Evolutionary conservation across 306 rosid species (phyloP).

Genomic region (Aeschynomene evenia): DNA sequence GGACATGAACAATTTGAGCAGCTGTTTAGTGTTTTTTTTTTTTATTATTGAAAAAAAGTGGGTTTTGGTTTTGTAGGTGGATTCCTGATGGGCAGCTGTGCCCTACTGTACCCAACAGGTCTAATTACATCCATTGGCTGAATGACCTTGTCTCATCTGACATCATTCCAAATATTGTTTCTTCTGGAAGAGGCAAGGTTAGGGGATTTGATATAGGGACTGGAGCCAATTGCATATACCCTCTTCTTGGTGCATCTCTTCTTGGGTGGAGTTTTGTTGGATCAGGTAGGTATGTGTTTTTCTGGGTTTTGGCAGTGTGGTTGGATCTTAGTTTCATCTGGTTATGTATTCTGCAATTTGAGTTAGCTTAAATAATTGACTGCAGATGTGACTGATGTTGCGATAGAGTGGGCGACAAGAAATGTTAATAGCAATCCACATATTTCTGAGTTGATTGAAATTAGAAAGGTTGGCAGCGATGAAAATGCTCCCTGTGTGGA

Average conservation of each 20-base stretch:
- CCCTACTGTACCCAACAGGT: conserved; percentile 92
- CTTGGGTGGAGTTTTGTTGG: conserved; percentile 86
- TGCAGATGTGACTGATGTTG: conserved; percentile 82
- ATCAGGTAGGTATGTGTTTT: conserved; percentile 51
- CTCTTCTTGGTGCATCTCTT: conserved; percentile 92
- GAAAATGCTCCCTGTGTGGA: conserved; percentile 21
- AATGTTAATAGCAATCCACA: conserved; percentile 68
- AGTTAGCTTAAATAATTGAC: conserved; percentile 16
- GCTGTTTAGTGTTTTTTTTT: background rate
- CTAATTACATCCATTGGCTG: conserved; percentile 89
- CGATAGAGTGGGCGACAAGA: conserved; percentile 79
- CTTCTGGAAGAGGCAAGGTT: conserved; percentile 36
- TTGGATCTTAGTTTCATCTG: conserved; percentile 2
- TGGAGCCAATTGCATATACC: conserved; percentile 92
- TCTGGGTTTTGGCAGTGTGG: background rate
- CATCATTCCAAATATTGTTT: conserved; percentile 42
- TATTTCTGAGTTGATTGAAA: conserved; percentile 67
- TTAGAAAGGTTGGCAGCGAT: conserved; percentile 61
- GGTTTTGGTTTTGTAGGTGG: conserved; percentile 58
- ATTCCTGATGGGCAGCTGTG: conserved; percentile 94
- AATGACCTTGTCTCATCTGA: conserved; percentile 72
- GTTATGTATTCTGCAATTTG: background rate
- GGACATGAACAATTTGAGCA: background rate
- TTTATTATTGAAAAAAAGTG: too few relatives aligned
- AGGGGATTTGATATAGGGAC: conserved; percentile 95